Evolutionary conservation across 73 alveolate species (phyloP), one percentile per base, ranked within the genome.

Genomic region (Uronychia setigera): DNA sequence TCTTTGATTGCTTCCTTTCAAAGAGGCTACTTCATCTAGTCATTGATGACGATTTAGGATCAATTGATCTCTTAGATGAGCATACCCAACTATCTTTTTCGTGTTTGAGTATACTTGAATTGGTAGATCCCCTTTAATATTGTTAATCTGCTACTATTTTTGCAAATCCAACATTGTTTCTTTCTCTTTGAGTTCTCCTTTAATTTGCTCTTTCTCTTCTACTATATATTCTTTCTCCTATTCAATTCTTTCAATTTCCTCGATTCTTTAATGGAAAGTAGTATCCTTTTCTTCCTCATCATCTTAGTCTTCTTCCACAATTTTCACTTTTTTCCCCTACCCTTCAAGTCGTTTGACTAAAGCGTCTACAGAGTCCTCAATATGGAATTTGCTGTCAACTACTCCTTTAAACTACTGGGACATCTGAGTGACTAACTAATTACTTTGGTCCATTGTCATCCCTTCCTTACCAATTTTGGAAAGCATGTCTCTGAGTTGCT

Each of bases 401-500:
- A 46, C 67, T 19, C 67, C 67, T 46, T 46, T 5, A 19, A 46
- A 46, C n/a, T 46, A 19, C 67, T 11, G 5, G 19, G 1, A 27
- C 81, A 76, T 76, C 58, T 32, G 81, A 13, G 5, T 1, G 28
- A 76, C 32, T 5, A 76, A 1, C 29, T 76, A 28, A 29, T 5
- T 25, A 5, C 29, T 9, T 31, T 76, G 9, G n/a, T 26, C 81
- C 59, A 32, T 25, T 26, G 46, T 25, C 33, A 67, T 27, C 30
- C 82, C 31, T 32, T n/a, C 29, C 60, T 77, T 25, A 26, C 31
- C 67, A 13, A 25, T 77, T 88, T 77, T 81, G 85, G 87, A 30
- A 95, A 81, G 82, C 91, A 67, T 33, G 78, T 90, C 84, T 74
- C 85, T 95, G 25, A 95, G 90, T 75, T 89, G 92, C 58, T 91